Evolutionary conservation across 106 monocot genomes (phyloP), one percentile per base, ranked within the genome.

Genomic region (Phalaenopsis aphrodite): DNA sequence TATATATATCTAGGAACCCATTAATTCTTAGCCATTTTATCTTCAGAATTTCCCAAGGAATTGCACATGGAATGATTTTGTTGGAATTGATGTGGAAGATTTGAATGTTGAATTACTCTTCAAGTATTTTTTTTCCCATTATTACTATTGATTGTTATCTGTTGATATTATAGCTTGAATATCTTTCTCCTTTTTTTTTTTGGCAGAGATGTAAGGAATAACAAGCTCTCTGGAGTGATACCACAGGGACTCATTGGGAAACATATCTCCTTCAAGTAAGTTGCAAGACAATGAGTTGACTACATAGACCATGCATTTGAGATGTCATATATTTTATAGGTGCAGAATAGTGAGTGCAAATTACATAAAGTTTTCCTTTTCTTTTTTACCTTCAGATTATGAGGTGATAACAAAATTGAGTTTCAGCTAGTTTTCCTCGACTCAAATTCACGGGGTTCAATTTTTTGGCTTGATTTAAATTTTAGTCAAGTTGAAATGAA

Each of bases 151-250:
- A 52, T 52, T 52, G 52, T 52, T 52, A 52, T 12, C 52, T 12
- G 3, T 14, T 14, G 12, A 52, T 52, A 14, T 52, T 52, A 52
- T 23, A 23, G 64, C 21, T 65, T 24, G 9, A 69, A 15, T 30
- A 30, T 30, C 30, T 30, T 30, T 30, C 69, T 5, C 1, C 3
- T 69, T 38, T 69, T 15, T 37, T 15, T 39, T 2, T 74, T 49
- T 77, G 87, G 84, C 86, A 96, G 96, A 80, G 91, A 91, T 74
- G 56, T 96, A 69, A 93, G 90, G 91, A 90, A 93, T 43, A 96
- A 96, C 75, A 85, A 79, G 84, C 82, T 96, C 55, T 85, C 89
- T 77, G 96, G 96, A 82, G 56, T 41, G 37, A 47, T 96, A 41
- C 96, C 96, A 55, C 75, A 76, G 41, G 84, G 82, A 10, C 89